Evolutionary conservation across 1,284 basidiomycete genomes (phyloP).

Genomic region (Trichosporon coremiiforme): DNA sequence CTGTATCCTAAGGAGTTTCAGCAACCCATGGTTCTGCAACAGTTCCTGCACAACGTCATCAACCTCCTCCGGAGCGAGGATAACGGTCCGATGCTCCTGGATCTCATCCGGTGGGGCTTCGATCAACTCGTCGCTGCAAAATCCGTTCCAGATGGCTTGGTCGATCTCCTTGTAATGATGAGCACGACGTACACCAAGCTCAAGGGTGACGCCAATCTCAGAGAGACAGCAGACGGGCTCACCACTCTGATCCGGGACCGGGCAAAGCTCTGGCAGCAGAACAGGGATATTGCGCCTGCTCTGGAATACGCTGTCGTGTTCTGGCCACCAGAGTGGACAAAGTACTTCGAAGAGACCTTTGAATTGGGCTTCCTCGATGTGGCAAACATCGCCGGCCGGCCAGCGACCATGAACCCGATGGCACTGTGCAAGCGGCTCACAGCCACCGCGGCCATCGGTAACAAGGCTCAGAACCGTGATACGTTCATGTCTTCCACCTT

Average conservation of each 20-base stretch:
- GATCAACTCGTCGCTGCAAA: conserved; percentile 40
- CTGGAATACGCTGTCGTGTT: conserved; percentile 37
- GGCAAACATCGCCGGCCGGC: conserved; percentile 19
- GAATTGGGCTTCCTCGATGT: conserved; percentile 31
- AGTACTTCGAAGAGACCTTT: conserved; percentile 21
- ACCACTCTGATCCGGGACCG: conserved; percentile 18
- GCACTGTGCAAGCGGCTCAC: conserved; percentile 30
- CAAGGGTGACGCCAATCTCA: background rate
- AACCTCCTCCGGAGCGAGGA: conserved; percentile 70
- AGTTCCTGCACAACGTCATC: conserved; percentile 69
- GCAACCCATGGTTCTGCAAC: conserved; percentile 64
- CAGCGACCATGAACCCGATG: conserved; percentile 30
- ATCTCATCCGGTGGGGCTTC: conserved; percentile 76
- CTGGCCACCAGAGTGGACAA: conserved; percentile 37
- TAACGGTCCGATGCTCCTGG: conserved; percentile 68
- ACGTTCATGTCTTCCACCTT: conserved; percentile 61
- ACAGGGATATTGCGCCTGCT: conserved; percentile 11
- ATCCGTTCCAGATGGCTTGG: conserved; percentile 4
- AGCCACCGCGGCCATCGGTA: background rate
- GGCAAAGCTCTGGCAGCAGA: conserved; percentile 28
- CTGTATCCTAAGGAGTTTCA: conserved; percentile 63
- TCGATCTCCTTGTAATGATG: conserved; percentile 40
- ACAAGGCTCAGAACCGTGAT: conserved; percentile 13
- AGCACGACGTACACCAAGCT: conserved; percentile 30
- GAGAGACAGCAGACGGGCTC: conserved; percentile 15